Conservation (phyloP, 2,329 filamentous ascomycete genomes). For the Onygenales sp. region DNA sequence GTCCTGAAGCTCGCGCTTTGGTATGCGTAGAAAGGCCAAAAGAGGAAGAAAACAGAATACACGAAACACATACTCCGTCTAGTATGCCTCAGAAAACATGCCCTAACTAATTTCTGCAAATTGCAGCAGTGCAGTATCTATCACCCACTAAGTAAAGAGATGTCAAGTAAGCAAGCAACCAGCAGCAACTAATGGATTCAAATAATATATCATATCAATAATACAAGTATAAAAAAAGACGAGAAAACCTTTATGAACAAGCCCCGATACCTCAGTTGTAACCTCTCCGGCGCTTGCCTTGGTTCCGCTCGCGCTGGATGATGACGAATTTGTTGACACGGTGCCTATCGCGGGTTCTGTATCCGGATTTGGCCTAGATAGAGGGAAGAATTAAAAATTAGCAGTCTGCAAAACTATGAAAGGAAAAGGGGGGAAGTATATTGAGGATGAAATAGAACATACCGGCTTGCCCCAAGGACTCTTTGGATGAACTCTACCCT, state of each 20-base stretch:
- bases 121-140: not conserved
- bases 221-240: not conserved
- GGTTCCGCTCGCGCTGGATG: slow-evolving; percentile 71
- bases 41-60: too few species aligned
- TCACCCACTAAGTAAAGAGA: not conserved
- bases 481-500: slow-evolving; percentile 91
- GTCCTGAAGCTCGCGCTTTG: too few species aligned
- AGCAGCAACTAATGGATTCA: too few species aligned
- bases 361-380: slow-evolving; percentile 48
- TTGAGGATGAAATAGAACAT: slow-evolving; percentile 37
- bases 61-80: too few species aligned
- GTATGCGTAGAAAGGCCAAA: too few species aligned
- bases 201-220: not conserved
- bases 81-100: too few species aligned
- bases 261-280: slow-evolving; percentile 39
- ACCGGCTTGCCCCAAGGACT: slow-evolving; percentile 95
- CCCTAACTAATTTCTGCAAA: too few species aligned
- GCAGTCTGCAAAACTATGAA: slow-evolving; percentile 3
- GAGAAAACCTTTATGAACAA: not conserved
- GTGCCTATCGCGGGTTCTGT: slow-evolving; percentile 81
- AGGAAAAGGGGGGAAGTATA: slow-evolving; percentile 6
- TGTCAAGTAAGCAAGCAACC: not conserved
- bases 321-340: slow-evolving; percentile 92
- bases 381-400: slow-evolving; percentile 8
- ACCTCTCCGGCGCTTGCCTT: slow-evolving; percentile 70